Evolutionary conservation across 1,284 basidiomycete species (phyloP), one percentile per base, ranked within the genome.

Genomic region (Moesziomyces aphidis): DNA sequence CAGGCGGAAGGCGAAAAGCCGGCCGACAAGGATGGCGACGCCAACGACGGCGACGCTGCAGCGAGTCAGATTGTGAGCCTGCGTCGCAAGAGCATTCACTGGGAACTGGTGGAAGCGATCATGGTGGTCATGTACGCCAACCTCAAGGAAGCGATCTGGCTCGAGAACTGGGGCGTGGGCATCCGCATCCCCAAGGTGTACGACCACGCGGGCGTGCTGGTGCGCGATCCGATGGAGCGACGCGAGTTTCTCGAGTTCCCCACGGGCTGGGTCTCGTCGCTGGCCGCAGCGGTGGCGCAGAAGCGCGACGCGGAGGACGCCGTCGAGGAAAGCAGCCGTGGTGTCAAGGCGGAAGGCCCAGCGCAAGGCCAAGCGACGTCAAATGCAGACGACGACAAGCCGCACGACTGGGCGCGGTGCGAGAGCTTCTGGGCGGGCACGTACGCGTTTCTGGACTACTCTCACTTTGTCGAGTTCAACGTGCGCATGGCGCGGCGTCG

Each of bases 71-170:
- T 17, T 11, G 44, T 67, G 21, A 52, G 70, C 22, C 47, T 73
- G 21, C 61, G 65, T 19, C 42, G 42, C 28, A 79, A 79, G 61
- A 49, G 61, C 17, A 48, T 79, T 24, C 65, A 79, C 50, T 79
- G 77, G 77, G 65, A 75, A 43, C 49, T 70, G 15, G 51, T 79
- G 15, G 77, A 79, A 52, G 64, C 70, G 13, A 78, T 79, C 49
- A 77, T 77, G 76, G 61, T 77, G 28, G 71, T 77, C 49, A 79
- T 78, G 75, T 70, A 65, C 36, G 63, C 67, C 60, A 79, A 79
- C 42, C 64, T 79, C 21, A 61, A 70, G 28, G 67, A 76, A 43
- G 77, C 77, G 15, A 68, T 71, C 54, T 59, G 67, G 55, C 60
- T 70, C 8, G 73, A 77, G 45, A 67, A 68, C 21, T 78, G 75